Conservation (phyloP, 106 monocot species). For the Hemerocallis citrina region DNA sequence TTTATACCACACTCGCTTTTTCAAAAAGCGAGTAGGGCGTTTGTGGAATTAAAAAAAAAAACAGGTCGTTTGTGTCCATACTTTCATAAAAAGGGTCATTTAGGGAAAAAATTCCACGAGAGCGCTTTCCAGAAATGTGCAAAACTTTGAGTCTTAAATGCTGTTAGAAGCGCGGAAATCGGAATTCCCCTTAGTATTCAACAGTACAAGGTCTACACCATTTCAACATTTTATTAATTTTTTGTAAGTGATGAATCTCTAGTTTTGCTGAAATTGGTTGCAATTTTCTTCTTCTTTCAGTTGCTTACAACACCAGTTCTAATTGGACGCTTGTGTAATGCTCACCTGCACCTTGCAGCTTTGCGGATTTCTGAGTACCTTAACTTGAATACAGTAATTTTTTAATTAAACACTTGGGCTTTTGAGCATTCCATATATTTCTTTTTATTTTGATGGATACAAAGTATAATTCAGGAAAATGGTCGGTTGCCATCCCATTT, state of each 20-base stretch:
- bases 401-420: background rate
- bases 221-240: background rate
- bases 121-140: constrained; percentile 95
- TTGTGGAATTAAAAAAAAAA: too few relatives aligned
- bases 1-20: too few relatives aligned
- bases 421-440: background rate
- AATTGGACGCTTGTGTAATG: constrained; percentile 81
- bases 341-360: constrained; percentile 73
- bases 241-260: background rate
- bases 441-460: background rate
- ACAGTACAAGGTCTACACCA: constrained; percentile 72
- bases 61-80: too few relatives aligned
- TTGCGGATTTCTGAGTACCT: constrained; percentile 88
- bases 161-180: constrained; percentile 77
- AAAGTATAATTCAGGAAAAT: background rate
- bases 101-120: too few relatives aligned
- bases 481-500: too few relatives aligned
- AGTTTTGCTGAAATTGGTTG: background rate
- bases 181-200: constrained; percentile 93
- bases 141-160: constrained; percentile 89
- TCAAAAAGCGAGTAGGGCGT: too few relatives aligned
- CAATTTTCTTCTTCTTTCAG: constrained; percentile 40
- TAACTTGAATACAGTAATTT: constrained; percentile 62
- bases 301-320: constrained; percentile 86
- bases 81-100: too few relatives aligned